Evolutionary conservation across 805 yeast species (phyloP), one percentile per base, ranked within the genome.

Genomic region (Priceomyces medius): DNA sequence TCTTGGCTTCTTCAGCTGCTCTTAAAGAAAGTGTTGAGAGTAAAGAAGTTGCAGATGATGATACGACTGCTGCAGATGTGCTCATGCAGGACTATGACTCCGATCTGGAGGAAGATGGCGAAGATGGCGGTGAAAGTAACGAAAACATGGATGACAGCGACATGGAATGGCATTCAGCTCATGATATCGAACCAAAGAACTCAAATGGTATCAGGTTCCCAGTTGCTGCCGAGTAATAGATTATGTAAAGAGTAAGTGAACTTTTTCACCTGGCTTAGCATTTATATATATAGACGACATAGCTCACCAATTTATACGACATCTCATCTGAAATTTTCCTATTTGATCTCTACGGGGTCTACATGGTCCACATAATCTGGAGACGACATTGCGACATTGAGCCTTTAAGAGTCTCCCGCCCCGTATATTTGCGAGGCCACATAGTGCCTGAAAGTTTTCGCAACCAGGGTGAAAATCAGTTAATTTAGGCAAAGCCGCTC

Each of bases 1-100:
- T 80, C 56, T 66, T 85, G 43, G 60, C 66, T 10, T 61, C 54
- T 13, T 55, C 54, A 9, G 50, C 47, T 18, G 50, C 44, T 3
- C 47, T 53, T 19, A 55, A 51, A 18, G 45, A 35, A 3, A 52
- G 40, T 16, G n/a, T 23, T 9, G 12, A 12, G 12, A 23, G 27
- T 23, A n/a, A n/a, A n/a, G 21, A 58, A 51, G 4, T 48, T 14
- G 59, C 47, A 20, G 58, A 51, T n/a, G 58, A 51, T 7, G 61
- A 56, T 9, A 68, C 59, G 7, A 23, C 7, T 8, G 26, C 7
- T 10, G 12, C 7, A 8, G 33, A 29, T 29, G 13, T 29, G 7
- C 13, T 29, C 13, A 29, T 29, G 33, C 12, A 14, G n/a, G 33
- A 14, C 13, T 29, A 7, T 29, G 33, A 29, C 9, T 8, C 33